Conservation (phyloP, 2,329 filamentous ascomycete genomes). For the Phaeomoniella chlamydospora region DNA sequence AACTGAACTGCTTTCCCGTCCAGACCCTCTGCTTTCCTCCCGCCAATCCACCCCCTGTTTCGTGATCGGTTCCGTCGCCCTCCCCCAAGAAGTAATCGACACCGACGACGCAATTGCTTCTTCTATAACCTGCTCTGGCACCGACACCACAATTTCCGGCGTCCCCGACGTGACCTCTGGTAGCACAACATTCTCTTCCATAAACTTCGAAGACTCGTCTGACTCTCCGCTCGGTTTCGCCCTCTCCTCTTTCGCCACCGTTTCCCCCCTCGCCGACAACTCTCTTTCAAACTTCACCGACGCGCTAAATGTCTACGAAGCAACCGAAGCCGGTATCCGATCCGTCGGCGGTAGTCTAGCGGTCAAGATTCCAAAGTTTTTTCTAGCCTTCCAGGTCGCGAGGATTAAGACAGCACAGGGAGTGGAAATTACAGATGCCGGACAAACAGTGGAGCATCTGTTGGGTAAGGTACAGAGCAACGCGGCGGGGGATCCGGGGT, state of each 20-base stretch:
- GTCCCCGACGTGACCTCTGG: conserved; percentile 44
- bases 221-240: conserved; percentile 39
- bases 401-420: conserved; percentile 47
- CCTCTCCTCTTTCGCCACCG: conserved; percentile 38
- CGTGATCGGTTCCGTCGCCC: conserved; percentile 33
- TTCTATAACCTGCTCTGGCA: conserved; percentile 34
- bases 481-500: background rate
- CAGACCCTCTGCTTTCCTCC: background rate
- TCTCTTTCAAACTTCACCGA: conserved; percentile 39
- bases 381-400: conserved; percentile 43
- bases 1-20: background rate
- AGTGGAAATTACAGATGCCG: conserved; percentile 34
- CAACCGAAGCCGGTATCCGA: conserved; percentile 45
- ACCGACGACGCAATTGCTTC: conserved; percentile 26
- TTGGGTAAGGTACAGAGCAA: conserved; percentile 26
- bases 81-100: conserved; percentile 36
- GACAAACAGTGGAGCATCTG: conserved; percentile 41
- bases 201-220: conserved; percentile 40
- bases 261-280: conserved; percentile 30
- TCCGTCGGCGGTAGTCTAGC: conserved; percentile 37
- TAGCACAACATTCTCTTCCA: conserved; percentile 33
- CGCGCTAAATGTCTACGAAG: conserved; percentile 40
- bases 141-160: conserved; percentile 34
- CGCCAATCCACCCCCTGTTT: conserved; percentile 31
- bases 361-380: conserved; percentile 51